These are phyloP conservation scores for Trametes polyzona DNA, from an alignment of 1,284 basidiomycete species.

Conservation along the genomic window DNA sequence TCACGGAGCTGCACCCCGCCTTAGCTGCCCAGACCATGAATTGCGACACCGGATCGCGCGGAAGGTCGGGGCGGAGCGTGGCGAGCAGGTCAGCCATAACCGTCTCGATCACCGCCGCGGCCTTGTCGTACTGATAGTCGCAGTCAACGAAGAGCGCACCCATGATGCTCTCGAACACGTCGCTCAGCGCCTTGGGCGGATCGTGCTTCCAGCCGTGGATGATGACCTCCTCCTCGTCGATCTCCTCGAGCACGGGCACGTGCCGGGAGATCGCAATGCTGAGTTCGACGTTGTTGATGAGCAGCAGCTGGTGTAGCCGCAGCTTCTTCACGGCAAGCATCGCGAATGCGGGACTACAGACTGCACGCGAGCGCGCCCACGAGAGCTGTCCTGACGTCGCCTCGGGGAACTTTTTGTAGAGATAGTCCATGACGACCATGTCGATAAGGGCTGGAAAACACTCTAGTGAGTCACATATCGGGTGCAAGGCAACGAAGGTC, in stretches of 20 bases:
- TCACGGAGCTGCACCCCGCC: constrained; percentile 55
- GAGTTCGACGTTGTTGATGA: constrained; percentile 73
- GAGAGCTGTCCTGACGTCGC: constrained; percentile 79
- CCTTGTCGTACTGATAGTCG: constrained; percentile 69
- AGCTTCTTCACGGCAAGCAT: constrained; percentile 68
- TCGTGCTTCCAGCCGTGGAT: constrained; percentile 77
- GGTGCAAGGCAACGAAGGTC: neutral
- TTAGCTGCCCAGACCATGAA: constrained; percentile 65
- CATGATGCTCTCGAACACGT: constrained; percentile 81
- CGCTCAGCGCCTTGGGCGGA: constrained; percentile 80
- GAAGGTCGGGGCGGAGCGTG: constrained; percentile 57
- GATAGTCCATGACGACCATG: constrained; percentile 71
- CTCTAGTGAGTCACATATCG: neutral
- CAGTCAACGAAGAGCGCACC: constrained; percentile 86
- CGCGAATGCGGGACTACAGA: constrained; percentile 77
- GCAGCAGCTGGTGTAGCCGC: constrained; percentile 67
- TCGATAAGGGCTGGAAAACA: constrained; percentile 66
- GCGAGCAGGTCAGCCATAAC: constrained; percentile 67
- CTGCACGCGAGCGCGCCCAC: constrained; percentile 67
- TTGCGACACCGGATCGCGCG: constrained; percentile 68
- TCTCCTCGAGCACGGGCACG: constrained; percentile 57
- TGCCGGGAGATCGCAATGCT: constrained; percentile 64
- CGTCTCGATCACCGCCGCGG: constrained; percentile 58
- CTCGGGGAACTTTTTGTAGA: constrained; percentile 68
- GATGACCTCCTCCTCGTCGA: constrained; percentile 64